Evolutionary conservation across 2,329 filamentous ascomycete genomes (phyloP).

Genomic region (Pseudomassariella vexata): DNA sequence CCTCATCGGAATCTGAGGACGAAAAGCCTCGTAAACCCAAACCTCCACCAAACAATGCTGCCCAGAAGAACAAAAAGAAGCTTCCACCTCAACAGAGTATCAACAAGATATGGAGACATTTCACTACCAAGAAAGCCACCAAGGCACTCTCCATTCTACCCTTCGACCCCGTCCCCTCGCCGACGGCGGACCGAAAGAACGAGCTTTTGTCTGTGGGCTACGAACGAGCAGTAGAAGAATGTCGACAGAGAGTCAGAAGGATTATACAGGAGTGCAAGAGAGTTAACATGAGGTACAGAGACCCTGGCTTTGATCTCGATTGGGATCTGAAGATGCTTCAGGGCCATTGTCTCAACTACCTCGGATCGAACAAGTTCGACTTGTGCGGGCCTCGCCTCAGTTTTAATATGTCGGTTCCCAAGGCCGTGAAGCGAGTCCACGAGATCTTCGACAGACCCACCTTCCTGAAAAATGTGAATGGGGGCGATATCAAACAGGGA

Average conservation of each 20-base stretch:
- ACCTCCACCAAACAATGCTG: conserved; percentile 21
- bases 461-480: conserved; percentile 60
- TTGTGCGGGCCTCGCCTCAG: conserved; percentile 37
- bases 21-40: conserved; percentile 30
- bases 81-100: conserved; percentile 60
- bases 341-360: conserved; percentile 48
- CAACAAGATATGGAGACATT: conserved; percentile 60
- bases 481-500: conserved; percentile 73
- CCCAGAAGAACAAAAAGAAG: conserved; percentile 52
- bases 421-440: conserved; percentile 68
- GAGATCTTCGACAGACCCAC: conserved; percentile 71
- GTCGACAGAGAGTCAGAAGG: conserved; percentile 54
- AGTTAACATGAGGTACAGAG: conserved; percentile 75
- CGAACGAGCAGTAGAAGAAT: conserved; percentile 58
- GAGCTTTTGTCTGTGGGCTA: conserved; percentile 56
- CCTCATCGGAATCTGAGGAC: conserved; percentile 41
- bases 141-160: conserved; percentile 62
- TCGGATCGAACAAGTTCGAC: conserved; percentile 47
- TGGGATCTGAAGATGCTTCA: conserved; percentile 64
- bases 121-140: conserved; percentile 55
- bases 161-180: conserved; percentile 52
- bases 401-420: conserved; percentile 51
- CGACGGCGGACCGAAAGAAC: conserved; percentile 48
- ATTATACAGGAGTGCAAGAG: conserved; percentile 62
- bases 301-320: conserved; percentile 55